These are phyloP conservation scores for Pleurotus citrinopileatus DNA, from an alignment of 768 basidiomycete genomes.

Conservation along the genomic window DNA sequence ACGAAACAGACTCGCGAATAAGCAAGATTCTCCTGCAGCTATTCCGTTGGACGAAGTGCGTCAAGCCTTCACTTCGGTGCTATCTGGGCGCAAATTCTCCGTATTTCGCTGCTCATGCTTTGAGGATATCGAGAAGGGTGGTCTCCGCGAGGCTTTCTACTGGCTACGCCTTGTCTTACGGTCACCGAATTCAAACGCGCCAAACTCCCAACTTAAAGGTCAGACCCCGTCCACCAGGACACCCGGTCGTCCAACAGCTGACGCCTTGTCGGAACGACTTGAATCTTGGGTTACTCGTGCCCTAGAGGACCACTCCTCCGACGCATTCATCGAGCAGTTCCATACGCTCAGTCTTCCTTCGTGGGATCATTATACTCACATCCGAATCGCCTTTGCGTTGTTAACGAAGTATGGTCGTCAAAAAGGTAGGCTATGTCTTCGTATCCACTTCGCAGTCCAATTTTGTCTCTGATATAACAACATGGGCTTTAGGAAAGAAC, in stretches of 20 bases:
- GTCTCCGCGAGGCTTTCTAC: constrained; percentile 36
- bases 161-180: constrained; percentile 34
- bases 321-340: constrained; percentile 35
- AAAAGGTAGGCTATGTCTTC: constrained; percentile 27
- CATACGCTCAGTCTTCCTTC: constrained; percentile 28
- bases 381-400: constrained; percentile 40
- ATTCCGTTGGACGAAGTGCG: constrained; percentile 47
- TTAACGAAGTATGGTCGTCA: constrained; percentile 38
- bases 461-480: not conserved
- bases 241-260: constrained; percentile 16
- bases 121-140: constrained; percentile 18
- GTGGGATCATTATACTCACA: constrained; percentile 50
- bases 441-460: not conserved
- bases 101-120: constrained; percentile 25
- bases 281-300: constrained; percentile 33
- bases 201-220: not conserved
- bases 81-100: constrained; percentile 27
- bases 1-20: constrained; percentile 48
- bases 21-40: constrained; percentile 55
- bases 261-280: constrained; percentile 29
- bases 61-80: constrained; percentile 22
- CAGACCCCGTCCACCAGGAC: constrained; percentile 5
- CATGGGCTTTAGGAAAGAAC: constrained; percentile 32
- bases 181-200: constrained; percentile 15
- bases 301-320: constrained; percentile 24